A percentile compares a stretch with the other conserved stretches of the same genome.
phyloP scores from a whole-genome alignment of 139 green algal species.

The Dunaliella sp. region DNA sequence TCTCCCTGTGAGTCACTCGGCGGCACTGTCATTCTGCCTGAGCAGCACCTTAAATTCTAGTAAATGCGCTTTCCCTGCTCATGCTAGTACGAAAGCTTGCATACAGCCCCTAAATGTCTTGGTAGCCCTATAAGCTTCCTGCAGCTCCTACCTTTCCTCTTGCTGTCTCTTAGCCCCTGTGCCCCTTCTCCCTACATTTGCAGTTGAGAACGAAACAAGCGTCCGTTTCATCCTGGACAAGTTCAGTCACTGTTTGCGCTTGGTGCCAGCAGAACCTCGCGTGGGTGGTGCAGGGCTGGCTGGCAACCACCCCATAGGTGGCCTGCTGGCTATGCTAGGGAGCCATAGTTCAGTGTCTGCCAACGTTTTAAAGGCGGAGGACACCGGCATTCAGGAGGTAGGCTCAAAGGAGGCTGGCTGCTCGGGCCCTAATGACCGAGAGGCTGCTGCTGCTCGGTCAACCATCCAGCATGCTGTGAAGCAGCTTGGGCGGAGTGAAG shows the following conservation, averaged over 20 bases:
- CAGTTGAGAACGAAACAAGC: conserved; percentile 90
- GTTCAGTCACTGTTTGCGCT: conserved; percentile 53
- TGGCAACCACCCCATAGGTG: conserved; percentile 26
- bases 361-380: no score
- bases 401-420: no score
- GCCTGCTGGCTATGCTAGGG: no score
- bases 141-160: no score
- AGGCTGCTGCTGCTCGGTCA: neutral
- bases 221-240: conserved; percentile 81
- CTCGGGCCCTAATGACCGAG: no score
- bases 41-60: no score
- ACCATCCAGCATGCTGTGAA: neutral
- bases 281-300: conserved; percentile 62
- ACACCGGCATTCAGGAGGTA: no score
- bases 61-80: no score
- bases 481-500: neutral
- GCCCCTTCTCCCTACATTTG: conserved; percentile 72
- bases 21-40: neutral
- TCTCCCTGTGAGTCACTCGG: conserved; percentile 75
- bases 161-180: conserved; percentile 90
- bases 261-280: conserved; percentile 53
- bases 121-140: no score
- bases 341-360: no score
- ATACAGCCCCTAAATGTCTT: no score
- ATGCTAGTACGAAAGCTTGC: no score